Evolutionary conservation across 2,329 filamentous ascomycete genomes (phyloP).

Genomic region (Exophiala alcalophila): DNA sequence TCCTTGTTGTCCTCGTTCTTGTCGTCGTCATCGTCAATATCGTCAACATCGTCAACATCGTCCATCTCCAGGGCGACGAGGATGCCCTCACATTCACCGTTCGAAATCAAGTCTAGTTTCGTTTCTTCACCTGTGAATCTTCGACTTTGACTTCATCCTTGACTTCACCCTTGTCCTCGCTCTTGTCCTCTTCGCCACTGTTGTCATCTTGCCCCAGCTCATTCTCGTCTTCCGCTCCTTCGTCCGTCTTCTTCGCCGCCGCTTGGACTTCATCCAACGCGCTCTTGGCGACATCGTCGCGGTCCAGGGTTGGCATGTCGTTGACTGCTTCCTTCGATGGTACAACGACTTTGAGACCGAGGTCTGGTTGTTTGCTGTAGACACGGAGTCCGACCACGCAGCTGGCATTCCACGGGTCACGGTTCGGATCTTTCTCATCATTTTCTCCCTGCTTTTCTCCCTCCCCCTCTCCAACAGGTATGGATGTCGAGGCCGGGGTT

Average conservation of each 20-base stretch:
- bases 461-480: slow-evolving; percentile 28
- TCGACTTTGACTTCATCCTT: not conserved
- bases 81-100: slow-evolving; percentile 12
- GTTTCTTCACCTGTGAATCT: slow-evolving; percentile 9
- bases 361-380: slow-evolving; percentile 42
- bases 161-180: not conserved
- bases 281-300: slow-evolving; percentile 36
- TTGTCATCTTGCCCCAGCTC: slow-evolving; percentile 26
- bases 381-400: slow-evolving; percentile 61
- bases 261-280: slow-evolving; percentile 26
- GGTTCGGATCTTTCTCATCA: slow-evolving; percentile 28
- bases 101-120: slow-evolving; percentile 20
- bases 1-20: not conserved
- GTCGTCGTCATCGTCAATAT: slow-evolving; percentile 3
- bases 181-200: slow-evolving; percentile 13
- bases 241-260: slow-evolving; percentile 16
- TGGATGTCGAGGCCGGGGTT: slow-evolving; percentile 32
- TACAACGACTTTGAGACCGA: slow-evolving; percentile 54
- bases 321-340: slow-evolving; percentile 37
- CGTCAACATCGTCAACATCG: not conserved
- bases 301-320: slow-evolving; percentile 43
- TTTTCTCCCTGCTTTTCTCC: slow-evolving; percentile 27
- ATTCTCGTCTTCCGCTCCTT: slow-evolving; percentile 17
- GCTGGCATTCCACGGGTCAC: slow-evolving; percentile 58
- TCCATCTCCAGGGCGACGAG: not conserved